Percentiles rank a stretch among this genome's conserved stretches.
These are phyloP conservation scores for Benincasa hispida DNA, from an alignment of 306 rosid genomes.

Conservation along the genomic window DNA sequence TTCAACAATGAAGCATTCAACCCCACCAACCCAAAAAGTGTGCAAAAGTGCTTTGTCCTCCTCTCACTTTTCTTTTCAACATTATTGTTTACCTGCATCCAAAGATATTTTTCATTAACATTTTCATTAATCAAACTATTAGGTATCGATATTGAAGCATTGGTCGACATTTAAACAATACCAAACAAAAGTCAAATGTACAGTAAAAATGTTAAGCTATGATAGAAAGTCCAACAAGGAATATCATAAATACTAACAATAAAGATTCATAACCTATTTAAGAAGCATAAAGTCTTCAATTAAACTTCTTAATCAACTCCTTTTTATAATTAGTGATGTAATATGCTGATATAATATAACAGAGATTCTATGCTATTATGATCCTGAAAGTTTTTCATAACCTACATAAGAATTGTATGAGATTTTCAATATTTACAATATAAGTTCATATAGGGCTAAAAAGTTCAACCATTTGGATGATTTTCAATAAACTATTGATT, in stretches of 20 bases:
- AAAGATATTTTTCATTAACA: background rate
- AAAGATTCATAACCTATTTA: background rate
- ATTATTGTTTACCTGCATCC: background rate
- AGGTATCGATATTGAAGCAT: background rate
- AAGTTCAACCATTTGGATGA: background rate
- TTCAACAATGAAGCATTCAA: background rate
- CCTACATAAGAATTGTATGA: background rate
- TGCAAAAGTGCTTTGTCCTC: background rate
- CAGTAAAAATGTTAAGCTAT: background rate
- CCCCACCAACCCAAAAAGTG: conserved; percentile 8
- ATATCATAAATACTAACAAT: background rate
- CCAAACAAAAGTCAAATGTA: background rate
- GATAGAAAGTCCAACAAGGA: background rate
- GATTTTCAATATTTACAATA: background rate
- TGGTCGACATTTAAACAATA: background rate
- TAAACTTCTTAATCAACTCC: background rate
- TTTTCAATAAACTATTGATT: background rate
- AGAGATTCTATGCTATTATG: background rate
- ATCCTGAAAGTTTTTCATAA: background rate
- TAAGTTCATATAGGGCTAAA: background rate
- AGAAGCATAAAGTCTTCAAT: background rate
- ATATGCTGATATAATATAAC: background rate
- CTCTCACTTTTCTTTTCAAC: background rate
- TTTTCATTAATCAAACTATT: background rate
- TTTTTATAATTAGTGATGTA: background rate